Conservation (phyloP, 345 rosid species). For the Syzygium oleosum region DNA sequence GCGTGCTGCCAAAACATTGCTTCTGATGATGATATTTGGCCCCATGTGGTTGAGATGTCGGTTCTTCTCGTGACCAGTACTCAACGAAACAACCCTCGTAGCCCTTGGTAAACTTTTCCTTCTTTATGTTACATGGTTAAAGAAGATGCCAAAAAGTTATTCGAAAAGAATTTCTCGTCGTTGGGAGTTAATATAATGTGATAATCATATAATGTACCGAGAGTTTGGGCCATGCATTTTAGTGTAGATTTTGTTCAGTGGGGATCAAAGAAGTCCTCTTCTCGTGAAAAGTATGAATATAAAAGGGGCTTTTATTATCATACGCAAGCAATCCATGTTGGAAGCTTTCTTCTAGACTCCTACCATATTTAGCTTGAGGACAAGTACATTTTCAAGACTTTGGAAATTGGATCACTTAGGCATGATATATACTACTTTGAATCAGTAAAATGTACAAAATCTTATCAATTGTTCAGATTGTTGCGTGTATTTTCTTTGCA, state of each 20-base stretch:
- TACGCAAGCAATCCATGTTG: not conserved
- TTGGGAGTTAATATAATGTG: not conserved
- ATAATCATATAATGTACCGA: not conserved
- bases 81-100: constrained; percentile 57
- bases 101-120: constrained; percentile 47
- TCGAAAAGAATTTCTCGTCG: not conserved
- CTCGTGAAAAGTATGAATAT: not conserved
- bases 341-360: not conserved
- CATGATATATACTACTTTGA: not conserved
- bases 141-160: not conserved
- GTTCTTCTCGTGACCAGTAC: constrained; percentile 50
- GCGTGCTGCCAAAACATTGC: constrained; percentile 87
- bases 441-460: not conserved
- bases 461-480: not conserved
- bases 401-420: not conserved
- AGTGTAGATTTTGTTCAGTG: not conserved
- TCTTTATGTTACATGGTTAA: not conserved
- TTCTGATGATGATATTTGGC: constrained; percentile 75
- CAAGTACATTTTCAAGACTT: not conserved
- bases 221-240: not conserved
- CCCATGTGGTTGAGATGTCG: constrained; percentile 68
- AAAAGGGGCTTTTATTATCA: not conserved
- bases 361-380: not conserved
- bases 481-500: not conserved
- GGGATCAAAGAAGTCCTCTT: not conserved